A percentile compares a stretch with the other conserved stretches of the same genome.
Conservation (phyloP, 257 asterid species). For the Striga asiatica region DNA sequence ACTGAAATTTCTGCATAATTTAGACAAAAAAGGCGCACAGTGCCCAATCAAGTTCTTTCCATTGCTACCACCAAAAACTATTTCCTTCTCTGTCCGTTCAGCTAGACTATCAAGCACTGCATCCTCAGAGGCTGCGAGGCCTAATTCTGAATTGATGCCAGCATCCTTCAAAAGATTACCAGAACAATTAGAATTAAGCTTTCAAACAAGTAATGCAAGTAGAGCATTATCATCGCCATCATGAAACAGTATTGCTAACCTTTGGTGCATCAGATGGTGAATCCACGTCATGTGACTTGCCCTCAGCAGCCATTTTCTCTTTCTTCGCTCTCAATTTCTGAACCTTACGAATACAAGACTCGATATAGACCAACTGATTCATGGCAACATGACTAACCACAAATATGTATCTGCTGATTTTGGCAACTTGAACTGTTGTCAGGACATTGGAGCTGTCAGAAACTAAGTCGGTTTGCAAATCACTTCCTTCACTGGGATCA, state of each 20-base stretch:
- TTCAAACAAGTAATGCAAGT: constrained; percentile 4
- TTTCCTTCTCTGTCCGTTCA: constrained; percentile 87
- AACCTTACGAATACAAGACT: constrained; percentile 58
- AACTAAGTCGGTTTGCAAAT: constrained; percentile 32
- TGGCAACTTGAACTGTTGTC: constrained; percentile 50
- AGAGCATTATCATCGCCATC: constrained; percentile 14
- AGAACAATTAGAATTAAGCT: constrained; percentile 10
- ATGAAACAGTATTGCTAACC: constrained; percentile 25
- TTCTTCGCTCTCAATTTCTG: constrained; percentile 69
- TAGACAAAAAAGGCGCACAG: constrained; percentile 62
- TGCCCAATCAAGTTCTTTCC: constrained; percentile 76
- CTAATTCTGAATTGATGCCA: constrained; percentile 76
- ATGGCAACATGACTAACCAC: constrained; percentile 79
- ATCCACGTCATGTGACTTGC: constrained; percentile 21
- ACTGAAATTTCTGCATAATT: constrained; percentile 74
- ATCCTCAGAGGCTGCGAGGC: constrained; percentile 90
- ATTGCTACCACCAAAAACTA: constrained; percentile 48
- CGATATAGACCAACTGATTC: constrained; percentile 83
- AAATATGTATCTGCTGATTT: constrained; percentile 64
- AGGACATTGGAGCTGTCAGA: constrained; percentile 27
- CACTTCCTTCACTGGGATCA: constrained; percentile 31
- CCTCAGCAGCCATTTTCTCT: constrained; percentile 50
- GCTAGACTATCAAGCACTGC: constrained; percentile 71
- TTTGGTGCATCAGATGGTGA: constrained; percentile 31
- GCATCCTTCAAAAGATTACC: constrained; percentile 36